These are phyloP conservation scores for Petasospora fabianii DNA, from an alignment of 1,139 yeast genomes.

Conservation along the genomic window DNA sequence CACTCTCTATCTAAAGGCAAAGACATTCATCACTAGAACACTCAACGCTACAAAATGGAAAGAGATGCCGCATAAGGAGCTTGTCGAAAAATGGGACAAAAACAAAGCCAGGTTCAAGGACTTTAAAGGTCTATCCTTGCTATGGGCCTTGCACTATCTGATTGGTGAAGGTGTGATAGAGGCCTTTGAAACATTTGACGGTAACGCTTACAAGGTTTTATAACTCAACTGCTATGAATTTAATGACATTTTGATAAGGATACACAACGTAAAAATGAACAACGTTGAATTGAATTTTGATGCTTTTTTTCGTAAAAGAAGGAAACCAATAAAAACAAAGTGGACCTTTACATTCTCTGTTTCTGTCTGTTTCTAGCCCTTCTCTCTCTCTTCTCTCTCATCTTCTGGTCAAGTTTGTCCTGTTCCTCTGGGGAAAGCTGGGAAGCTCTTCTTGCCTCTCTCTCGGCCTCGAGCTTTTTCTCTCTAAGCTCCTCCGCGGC, in stretches of 20 bases:
- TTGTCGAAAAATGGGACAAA: conserved; percentile 47
- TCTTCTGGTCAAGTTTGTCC: conserved; percentile 71
- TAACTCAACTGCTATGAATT: too few species aligned
- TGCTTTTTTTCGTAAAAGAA: not conserved
- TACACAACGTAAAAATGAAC: too few species aligned
- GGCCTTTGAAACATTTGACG: conserved; percentile 29
- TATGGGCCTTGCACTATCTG: conserved; percentile 64
- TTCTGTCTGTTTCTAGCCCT: conserved; percentile 45
- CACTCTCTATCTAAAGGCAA: conserved; percentile 45
- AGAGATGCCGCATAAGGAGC: conserved; percentile 49
- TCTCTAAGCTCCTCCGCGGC: conserved; percentile 67
- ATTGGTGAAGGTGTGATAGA: conserved; percentile 69
- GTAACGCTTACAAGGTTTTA: conserved; percentile 5
- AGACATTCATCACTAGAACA: conserved; percentile 48
- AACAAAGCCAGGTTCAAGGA: conserved; percentile 51
- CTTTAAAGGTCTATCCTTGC: conserved; percentile 54
- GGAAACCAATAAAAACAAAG: not conserved
- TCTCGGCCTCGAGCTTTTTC: conserved; percentile 66
- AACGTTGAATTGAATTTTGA: not conserved
- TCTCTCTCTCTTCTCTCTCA: conserved; percentile 53
- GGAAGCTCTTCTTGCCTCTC: conserved; percentile 54
- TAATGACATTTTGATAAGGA: too few species aligned
- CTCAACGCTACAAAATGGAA: conserved; percentile 44
- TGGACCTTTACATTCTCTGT: conserved; percentile 31
- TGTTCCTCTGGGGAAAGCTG: conserved; percentile 67